These are phyloP conservation scores for Euphrasia confusa DNA, from an alignment of 257 asterid genomes.

Conservation along the genomic window DNA sequence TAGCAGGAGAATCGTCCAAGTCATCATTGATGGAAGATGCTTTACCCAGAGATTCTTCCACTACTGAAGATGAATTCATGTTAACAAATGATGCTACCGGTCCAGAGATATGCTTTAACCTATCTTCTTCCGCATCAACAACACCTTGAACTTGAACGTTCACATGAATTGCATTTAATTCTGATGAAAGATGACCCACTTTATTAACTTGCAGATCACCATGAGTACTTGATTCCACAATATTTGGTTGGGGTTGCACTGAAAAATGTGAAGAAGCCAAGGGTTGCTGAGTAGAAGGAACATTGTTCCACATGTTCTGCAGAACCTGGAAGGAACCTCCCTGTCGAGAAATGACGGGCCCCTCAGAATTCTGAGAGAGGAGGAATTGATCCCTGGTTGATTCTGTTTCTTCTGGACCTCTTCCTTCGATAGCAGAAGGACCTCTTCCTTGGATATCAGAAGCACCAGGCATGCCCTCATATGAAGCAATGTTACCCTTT, in stretches of 20 bases:
- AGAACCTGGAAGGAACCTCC: conserved; percentile 30
- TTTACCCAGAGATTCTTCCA: conserved; percentile 37
- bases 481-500: conserved; percentile 30
- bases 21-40: conserved; percentile 34
- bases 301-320: conserved; percentile 42
- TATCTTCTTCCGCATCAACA: conserved; percentile 38
- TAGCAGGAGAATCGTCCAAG: conserved; percentile 52
- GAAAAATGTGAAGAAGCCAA: conserved; percentile 35
- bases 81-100: conserved; percentile 32
- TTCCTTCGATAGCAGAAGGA: no score
- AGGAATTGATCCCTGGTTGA: conserved; percentile 35
- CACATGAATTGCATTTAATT: conserved; percentile 28
- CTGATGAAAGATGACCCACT: conserved; percentile 17
- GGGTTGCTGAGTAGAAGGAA: conserved; percentile 42
- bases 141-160: conserved; percentile 31
- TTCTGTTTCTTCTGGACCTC: conserved; percentile 36
- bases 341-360: conserved; percentile 31
- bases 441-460: conserved; percentile 32
- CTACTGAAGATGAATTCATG: conserved; percentile 30
- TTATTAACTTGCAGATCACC: conserved; percentile 29
- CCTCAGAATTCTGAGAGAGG: conserved; percentile 35
- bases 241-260: conserved; percentile 38
- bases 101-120: conserved; percentile 33
- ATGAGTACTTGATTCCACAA: conserved; percentile 49
- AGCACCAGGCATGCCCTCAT: conserved; percentile 30